Conservation (phyloP, 2,329 filamentous ascomycete species). For the Colletotrichum kahawae region DNA sequence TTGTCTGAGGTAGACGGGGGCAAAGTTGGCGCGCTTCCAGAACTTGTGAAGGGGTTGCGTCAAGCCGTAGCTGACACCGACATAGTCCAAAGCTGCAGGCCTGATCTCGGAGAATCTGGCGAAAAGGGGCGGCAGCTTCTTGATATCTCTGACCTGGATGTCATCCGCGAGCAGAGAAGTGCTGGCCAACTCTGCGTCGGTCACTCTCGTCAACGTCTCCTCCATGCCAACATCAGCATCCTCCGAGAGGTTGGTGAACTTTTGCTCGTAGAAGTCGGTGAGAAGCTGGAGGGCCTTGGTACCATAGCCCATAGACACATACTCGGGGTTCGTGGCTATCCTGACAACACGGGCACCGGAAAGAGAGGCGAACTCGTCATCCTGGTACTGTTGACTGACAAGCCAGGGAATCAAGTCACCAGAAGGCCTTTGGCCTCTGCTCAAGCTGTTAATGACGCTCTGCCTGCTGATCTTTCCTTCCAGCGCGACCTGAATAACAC, state of each 20-base stretch:
- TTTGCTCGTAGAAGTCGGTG: conserved; percentile 92
- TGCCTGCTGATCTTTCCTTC: conserved; percentile 95
- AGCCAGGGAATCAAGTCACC: conserved; percentile 98
- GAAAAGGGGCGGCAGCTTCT: conserved; percentile 92
- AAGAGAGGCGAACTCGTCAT: conserved; percentile 92
- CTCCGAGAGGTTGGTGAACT: conserved; percentile 85
- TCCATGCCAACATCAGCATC: conserved; percentile 58
- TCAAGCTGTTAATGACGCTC: conserved; percentile 89
- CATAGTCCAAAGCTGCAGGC: conserved; percentile 83
- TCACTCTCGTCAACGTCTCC: conserved; percentile 76
- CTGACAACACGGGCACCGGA: conserved; percentile 92
- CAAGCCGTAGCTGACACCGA: conserved; percentile 94
- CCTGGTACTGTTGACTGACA: conserved; percentile 97
- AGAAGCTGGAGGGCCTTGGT: conserved; percentile 86
- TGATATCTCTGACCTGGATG: conserved; percentile 87
- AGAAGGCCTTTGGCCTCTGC: conserved; percentile 84
- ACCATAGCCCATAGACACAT: conserved; percentile 91
- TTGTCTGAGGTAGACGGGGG: conserved; percentile 91
- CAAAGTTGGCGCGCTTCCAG: conserved; percentile 89
- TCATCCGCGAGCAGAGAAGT: conserved; percentile 83
- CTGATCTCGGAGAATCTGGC: conserved; percentile 84
- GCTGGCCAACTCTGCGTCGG: conserved; percentile 80
- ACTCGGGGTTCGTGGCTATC: conserved; percentile 96
- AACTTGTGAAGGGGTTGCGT: conserved; percentile 90
- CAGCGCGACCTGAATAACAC: conserved; percentile 90